These are phyloP conservation scores for Salinomyces thailandicus DNA, from an alignment of 2,329 filamentous ascomycete genomes.

Conservation along the genomic window DNA sequence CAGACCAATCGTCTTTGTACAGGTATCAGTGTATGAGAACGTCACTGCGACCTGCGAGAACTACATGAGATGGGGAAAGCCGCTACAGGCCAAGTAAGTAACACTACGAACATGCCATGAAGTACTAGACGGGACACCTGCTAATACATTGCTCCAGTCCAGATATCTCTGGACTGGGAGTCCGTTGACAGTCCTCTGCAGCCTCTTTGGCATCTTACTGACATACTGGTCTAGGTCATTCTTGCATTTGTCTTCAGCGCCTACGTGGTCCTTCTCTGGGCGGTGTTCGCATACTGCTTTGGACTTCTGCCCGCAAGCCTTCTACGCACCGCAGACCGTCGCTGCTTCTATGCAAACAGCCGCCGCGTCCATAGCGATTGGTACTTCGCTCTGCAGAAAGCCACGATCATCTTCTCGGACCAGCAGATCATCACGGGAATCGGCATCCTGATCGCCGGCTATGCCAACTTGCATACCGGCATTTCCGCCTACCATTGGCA, in stretches of 20 bases:
- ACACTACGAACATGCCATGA: too few species aligned
- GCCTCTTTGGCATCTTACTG: too few species aligned
- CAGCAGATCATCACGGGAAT: not conserved
- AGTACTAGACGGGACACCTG: too few species aligned
- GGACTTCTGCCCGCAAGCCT: not conserved
- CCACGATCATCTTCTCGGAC: not conserved
- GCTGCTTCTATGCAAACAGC: not conserved
- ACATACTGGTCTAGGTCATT: not conserved
- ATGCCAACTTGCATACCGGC: not conserved
- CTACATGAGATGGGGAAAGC: not conserved
- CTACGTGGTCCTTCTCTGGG: not conserved
- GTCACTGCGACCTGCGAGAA: not conserved
- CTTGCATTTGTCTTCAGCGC: not conserved
- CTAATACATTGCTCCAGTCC: not conserved
- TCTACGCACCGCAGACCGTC: not conserved
- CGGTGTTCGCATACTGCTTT: not conserved
- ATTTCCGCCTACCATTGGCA: not conserved
- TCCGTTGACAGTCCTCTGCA: too few species aligned
- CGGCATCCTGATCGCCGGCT: not conserved
- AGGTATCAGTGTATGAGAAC: not conserved
- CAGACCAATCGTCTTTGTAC: not conserved
- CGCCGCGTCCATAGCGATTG: not conserved
- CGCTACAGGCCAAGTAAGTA: not conserved
- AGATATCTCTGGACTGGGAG: not conserved
- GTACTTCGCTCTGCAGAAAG: not conserved